Conservation (phyloP, 805 yeast species). For the Phaffomyces opuntiae region DNA sequence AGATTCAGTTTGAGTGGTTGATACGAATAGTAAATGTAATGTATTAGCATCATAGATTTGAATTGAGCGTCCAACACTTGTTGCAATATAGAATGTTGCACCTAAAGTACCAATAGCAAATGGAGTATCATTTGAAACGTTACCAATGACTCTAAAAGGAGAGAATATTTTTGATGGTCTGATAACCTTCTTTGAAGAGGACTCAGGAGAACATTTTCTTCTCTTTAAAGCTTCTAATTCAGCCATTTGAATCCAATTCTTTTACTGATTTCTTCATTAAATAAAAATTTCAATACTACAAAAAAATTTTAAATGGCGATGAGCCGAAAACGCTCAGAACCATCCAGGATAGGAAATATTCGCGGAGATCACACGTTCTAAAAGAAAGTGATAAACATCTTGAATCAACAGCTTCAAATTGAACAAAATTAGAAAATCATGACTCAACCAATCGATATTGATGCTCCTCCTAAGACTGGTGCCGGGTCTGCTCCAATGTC, state of each 20-base stretch:
- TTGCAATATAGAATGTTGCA: constrained; percentile 76
- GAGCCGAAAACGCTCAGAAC: not conserved
- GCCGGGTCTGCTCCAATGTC: constrained; percentile 22
- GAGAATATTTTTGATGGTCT: constrained; percentile 59
- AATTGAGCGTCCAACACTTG: constrained; percentile 83
- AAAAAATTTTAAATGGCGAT: not conserved
- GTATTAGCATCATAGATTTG: constrained; percentile 92
- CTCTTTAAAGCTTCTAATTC: not conserved
- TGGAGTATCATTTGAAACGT: constrained; percentile 81
- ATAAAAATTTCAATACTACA: not conserved
- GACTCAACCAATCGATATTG: constrained; percentile 20
- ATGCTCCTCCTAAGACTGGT: constrained; percentile 3
- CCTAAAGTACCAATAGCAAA: constrained; percentile 88
- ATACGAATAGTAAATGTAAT: constrained; percentile 77
- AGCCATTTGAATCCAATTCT: not conserved
- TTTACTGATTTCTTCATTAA: not conserved
- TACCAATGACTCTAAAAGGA: constrained; percentile 85
- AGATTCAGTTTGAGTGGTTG: constrained; percentile 66
- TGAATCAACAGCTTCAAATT: too few species aligned
- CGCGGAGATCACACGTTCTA: not conserved
- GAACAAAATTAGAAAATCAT: not conserved
- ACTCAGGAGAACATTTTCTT: constrained; percentile 10
- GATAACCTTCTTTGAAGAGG: not conserved
- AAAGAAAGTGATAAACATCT: not conserved
- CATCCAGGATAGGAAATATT: not conserved